Evolutionary conservation across 1,284 basidiomycete genomes (phyloP).

Genomic region (Sporisorium graminicola): DNA sequence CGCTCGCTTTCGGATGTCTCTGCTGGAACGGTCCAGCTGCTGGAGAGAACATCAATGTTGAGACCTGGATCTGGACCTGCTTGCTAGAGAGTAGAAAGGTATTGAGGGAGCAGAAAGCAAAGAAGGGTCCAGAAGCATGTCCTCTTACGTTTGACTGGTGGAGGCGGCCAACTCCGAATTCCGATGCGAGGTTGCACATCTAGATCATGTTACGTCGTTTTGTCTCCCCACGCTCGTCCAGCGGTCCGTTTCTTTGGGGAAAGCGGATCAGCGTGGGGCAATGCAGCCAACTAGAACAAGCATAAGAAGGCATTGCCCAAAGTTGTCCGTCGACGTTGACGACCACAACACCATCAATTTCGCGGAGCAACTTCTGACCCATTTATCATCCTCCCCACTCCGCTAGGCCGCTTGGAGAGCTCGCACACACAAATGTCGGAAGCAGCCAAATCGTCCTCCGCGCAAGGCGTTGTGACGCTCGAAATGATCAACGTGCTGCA

Average conservation of each 20-base stretch:
- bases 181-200: conserved; percentile 3
- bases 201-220: neutral
- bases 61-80: neutral
- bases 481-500: conserved; percentile 52
- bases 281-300: neutral
- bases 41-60: conserved; percentile 31
- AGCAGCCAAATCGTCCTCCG: neutral
- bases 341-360: neutral
- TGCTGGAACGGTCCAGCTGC: conserved; percentile 27
- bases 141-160: conserved; percentile 10
- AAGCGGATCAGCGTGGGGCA: conserved; percentile 7
- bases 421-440: conserved; percentile 16
- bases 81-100: neutral
- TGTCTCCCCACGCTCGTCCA: conserved; percentile 1
- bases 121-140: conserved; percentile 14
- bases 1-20: neutral
- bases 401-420: no score
- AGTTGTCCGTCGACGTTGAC: neutral
- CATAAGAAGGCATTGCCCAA: no score
- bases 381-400: no score
- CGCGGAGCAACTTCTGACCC: no score
- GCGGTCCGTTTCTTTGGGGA: neutral
- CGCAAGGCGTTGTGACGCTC: conserved; percentile 28
- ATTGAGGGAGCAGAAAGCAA: neutral
- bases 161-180: conserved; percentile 20